Base-by-base conservation (phyloP, 2,329 filamentous ascomycete species). In the Pseudogymnoascus sp. region DNA sequence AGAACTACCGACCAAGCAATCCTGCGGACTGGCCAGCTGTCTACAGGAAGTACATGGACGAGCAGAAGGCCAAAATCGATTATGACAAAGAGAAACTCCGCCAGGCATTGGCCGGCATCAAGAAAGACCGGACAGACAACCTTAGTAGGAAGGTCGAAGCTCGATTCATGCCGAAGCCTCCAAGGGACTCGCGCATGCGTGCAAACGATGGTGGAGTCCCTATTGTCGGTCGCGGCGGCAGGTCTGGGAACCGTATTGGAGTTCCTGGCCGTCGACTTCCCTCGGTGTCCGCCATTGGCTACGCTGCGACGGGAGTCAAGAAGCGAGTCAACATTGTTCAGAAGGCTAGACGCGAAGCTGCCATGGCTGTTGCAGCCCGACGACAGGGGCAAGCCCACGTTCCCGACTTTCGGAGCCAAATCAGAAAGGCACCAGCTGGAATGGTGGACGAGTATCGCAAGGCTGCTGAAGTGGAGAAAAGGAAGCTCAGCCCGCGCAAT, bases 11-110 rank as follows among this genome's bases (percentile, higher is more conserved):
- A 23, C 89, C 90, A 0, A 80, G 81, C 63, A 82, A 90, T 66
- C 84, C 88, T 0, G 79, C 79, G 37, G 86, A 85, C 65, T 97
- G 92, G 92, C 85, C 88, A 72, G 85, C 88, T 63, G 81, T 96
- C 13, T 97, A 96, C 77, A 78, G 82, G 67, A 85, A 86, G 66
- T 87, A 93, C 71, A 81, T 84, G 67, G 79, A 78, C 44, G 79
- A 87, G 66, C 82, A 86, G 38, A 78, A 83, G 35, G 76, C 80
- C 61, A 79, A 83, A 61, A 79, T 88, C 7, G 78, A 79, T 4
- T 78, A 79, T 21, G 86, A 88, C 67, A 81, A 84, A 64, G 81
- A 80, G 64, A 79, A 78, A 62, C 77, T 91, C 5, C 62, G 67
- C 63, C 82, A 79, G 69, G 79, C 78, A 56, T 81, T 83, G 44